Evolutionary conservation across 768 basidiomycete species (phyloP).

Genomic region (Candolleomyces eurysporus): DNA sequence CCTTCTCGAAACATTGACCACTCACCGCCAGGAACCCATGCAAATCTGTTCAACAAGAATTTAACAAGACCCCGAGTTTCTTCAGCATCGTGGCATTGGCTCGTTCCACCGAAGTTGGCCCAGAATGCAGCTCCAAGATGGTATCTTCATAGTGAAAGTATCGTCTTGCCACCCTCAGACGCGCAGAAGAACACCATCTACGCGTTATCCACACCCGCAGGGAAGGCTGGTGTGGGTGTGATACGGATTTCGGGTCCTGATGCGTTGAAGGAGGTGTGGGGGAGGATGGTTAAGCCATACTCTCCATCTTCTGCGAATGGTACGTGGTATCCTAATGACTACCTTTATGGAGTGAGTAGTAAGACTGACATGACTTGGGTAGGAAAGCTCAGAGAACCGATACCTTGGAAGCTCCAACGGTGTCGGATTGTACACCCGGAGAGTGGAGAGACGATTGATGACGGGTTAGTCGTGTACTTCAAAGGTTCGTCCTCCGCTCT

Average conservation of each 20-base stretch:
- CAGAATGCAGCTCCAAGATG: too few relatives aligned
- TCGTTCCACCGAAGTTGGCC: too few relatives aligned
- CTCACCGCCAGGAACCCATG: too few relatives aligned
- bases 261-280: constrained; percentile 56
- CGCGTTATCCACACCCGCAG: constrained; percentile 47
- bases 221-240: constrained; percentile 81
- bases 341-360: too few relatives aligned
- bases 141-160: too few relatives aligned
- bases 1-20: too few relatives aligned
- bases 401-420: constrained; percentile 68
- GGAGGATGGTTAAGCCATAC: constrained; percentile 45
- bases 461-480: constrained; percentile 82
- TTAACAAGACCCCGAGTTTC: too few relatives aligned
- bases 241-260: constrained; percentile 82
- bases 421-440: constrained; percentile 67
- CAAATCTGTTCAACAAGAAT: too few relatives aligned
- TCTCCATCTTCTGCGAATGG: background rate
- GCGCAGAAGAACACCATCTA: constrained; percentile 78
- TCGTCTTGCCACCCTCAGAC: constrained; percentile 29
- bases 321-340: too few relatives aligned
- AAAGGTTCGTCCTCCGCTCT: constrained; percentile 48
- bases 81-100: too few relatives aligned
- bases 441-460: constrained; percentile 64
- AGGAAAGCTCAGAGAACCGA: constrained; percentile 30
- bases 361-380: too few relatives aligned